Conservation (phyloP, 225 moss, liverwort and hornwort genomes). For the Sphagnum contortum region DNA sequence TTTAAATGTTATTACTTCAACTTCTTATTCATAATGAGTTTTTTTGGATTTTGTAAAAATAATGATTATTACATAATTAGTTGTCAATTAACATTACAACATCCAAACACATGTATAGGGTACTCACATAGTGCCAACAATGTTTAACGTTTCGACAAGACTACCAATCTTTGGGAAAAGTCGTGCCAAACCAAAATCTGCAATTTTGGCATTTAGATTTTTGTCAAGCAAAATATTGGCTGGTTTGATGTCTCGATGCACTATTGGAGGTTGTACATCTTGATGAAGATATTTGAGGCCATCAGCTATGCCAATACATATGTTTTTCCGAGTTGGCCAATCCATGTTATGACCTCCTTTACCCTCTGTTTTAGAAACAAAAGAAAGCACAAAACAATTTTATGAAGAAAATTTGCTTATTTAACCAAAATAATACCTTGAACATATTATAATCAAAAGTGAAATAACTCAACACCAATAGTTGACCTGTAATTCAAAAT, state of each 20-base stretch:
- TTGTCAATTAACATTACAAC: too few relatives aligned
- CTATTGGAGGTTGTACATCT: slow-evolving; percentile 32
- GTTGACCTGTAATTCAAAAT: too few relatives aligned
- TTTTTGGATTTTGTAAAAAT: too few relatives aligned
- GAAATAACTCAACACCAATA: too few relatives aligned
- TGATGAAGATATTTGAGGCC: slow-evolving; percentile 32
- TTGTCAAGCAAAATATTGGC: slow-evolving; percentile 43
- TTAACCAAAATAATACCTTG: too few relatives aligned
- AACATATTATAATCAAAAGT: too few relatives aligned
- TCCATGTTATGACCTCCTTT: slow-evolving; percentile 17
- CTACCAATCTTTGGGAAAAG: slow-evolving; percentile 25
- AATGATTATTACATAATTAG: too few relatives aligned
- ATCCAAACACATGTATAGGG: background rate
- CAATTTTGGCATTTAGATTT: slow-evolving; percentile 29
- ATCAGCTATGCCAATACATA: slow-evolving; percentile 28
- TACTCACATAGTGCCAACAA: slow-evolving; percentile 34
- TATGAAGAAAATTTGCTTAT: too few relatives aligned
- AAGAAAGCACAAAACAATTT: too few relatives aligned
- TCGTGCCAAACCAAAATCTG: slow-evolving; percentile 41
- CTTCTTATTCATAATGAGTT: too few relatives aligned
- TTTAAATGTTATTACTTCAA: too few relatives aligned
- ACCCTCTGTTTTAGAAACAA: too few relatives aligned
- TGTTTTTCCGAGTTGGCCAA: slow-evolving; percentile 30
- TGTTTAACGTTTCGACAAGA: slow-evolving; percentile 18
- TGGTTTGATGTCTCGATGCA: slow-evolving; percentile 38